A percentile compares a stretch with the other conserved stretches of the same genome.
Evolutionary conservation across 2,329 filamentous ascomycete species (phyloP).

Genomic region (Penicillium corylophilum): DNA sequence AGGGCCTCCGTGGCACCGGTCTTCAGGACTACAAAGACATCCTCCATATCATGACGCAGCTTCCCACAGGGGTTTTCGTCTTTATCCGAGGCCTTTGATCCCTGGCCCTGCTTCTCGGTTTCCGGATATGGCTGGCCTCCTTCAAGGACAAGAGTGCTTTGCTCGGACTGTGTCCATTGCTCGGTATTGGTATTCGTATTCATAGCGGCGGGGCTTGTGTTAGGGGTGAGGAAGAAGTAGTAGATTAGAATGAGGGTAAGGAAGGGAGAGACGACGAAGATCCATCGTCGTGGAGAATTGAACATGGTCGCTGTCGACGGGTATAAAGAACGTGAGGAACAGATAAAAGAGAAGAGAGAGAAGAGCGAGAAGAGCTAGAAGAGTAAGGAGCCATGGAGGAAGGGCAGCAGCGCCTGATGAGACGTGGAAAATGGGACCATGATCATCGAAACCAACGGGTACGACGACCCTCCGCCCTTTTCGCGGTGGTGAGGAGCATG

Average conservation of each 20-base stretch:
- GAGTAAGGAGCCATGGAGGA: constrained; percentile 4
- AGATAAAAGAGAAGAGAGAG: neutral
- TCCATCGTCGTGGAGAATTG: constrained; percentile 24
- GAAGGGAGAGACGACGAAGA: constrained; percentile 24
- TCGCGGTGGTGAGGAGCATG: neutral
- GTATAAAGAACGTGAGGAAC: neutral
- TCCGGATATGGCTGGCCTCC: constrained; percentile 1
- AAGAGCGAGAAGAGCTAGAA: neutral
- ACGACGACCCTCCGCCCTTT: neutral
- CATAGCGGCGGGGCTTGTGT: constrained; percentile 2
- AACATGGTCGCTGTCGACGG: constrained; percentile 16
- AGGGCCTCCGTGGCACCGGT: constrained; percentile 31
- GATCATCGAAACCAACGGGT: constrained; percentile 10
- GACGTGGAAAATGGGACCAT: constrained; percentile 10
- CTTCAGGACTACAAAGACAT: constrained; percentile 29
- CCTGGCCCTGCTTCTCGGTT: neutral
- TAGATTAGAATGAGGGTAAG: constrained; percentile 21
- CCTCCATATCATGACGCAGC: constrained; percentile 21
- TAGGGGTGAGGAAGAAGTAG: constrained; percentile 14
- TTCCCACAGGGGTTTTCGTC: constrained; percentile 16
- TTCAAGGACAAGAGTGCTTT: constrained; percentile 10
- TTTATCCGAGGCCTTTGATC: neutral
- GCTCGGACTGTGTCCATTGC: constrained; percentile 6
- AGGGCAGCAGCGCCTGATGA: constrained; percentile 8
- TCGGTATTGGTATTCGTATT: neutral